Evolutionary conservation across 2,329 filamentous ascomycete species (phyloP).

Genomic region (Pyrenophora seminiperda): DNA sequence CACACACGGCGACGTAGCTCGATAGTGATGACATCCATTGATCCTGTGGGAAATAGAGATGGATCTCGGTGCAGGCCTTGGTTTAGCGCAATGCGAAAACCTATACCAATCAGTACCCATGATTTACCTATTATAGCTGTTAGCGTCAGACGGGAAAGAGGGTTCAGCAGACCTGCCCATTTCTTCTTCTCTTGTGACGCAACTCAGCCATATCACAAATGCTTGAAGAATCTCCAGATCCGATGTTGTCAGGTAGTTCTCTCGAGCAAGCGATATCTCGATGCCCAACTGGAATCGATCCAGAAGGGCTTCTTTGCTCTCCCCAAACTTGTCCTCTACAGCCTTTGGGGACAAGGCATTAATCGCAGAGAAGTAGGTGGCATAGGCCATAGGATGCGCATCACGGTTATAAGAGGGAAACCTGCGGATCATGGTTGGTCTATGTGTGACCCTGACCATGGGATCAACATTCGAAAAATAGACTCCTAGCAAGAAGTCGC

Average conservation of each 20-base stretch:
- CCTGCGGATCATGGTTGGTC: conserved; percentile 37
- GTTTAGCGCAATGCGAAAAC: conserved; percentile 44
- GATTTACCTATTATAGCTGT: conserved; percentile 36
- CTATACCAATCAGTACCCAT: conserved; percentile 47
- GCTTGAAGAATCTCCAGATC: conserved; percentile 47
- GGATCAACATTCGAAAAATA: conserved; percentile 47
- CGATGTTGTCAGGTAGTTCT: conserved; percentile 47
- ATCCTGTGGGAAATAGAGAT: conserved; percentile 43
- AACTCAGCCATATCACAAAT: conserved; percentile 46
- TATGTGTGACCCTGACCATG: conserved; percentile 46
- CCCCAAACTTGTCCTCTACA: conserved; percentile 39
- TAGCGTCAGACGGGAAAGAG: conserved; percentile 5
- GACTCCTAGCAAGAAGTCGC: conserved; percentile 41
- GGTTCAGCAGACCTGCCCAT: conserved; percentile 35
- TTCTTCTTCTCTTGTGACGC: conserved; percentile 47
- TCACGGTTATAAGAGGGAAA: conserved; percentile 37
- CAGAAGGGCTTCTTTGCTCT: conserved; percentile 41
- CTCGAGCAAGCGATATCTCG: conserved; percentile 44
- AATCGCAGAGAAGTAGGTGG: conserved; percentile 46
- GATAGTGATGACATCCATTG: conserved; percentile 47
- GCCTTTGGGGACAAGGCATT: conserved; percentile 41
- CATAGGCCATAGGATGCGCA: conserved; percentile 42
- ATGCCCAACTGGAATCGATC: conserved; percentile 43
- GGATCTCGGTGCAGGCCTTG: conserved; percentile 48
- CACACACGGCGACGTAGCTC: conserved; percentile 45